phyloP scores from a whole-genome alignment of 2,329 filamentous ascomycete genomes.

The Delphinella strobiligena region DNA sequence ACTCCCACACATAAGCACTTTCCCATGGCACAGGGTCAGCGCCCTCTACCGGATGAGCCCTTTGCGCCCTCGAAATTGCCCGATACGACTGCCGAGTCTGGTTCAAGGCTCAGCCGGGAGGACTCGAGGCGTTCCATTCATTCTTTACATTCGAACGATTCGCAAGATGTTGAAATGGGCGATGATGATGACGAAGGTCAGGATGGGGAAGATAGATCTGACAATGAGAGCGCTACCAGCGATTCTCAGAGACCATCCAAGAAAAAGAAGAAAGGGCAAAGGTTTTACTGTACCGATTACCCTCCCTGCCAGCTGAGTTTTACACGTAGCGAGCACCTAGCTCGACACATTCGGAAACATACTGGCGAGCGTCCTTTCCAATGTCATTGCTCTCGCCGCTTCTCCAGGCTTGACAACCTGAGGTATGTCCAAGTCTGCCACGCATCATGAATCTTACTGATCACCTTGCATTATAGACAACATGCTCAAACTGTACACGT shows the following conservation, averaged over 20 bases:
- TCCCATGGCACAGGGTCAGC: conserved; percentile 33
- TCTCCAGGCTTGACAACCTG: conserved; percentile 88
- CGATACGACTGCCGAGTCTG: conserved; percentile 8
- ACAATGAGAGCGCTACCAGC: conserved; percentile 37
- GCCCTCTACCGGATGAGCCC: conserved; percentile 31
- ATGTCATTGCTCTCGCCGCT: conserved; percentile 86
- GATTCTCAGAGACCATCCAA: conserved; percentile 65
- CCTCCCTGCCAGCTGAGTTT: conserved; percentile 92
- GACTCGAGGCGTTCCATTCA: conserved; percentile 7
- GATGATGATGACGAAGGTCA: conserved; percentile 62
- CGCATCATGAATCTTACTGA: not conserved
- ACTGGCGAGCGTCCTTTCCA: conserved; percentile 94
- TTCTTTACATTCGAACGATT: conserved; percentile 50
- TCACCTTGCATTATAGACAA: conserved; percentile 43
- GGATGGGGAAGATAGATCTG: conserved; percentile 44
- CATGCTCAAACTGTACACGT: conserved; percentile 97
- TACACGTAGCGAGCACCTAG: conserved; percentile 88
- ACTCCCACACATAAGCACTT: conserved; percentile 52
- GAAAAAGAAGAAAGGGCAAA: conserved; percentile 96
- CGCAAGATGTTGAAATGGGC: conserved; percentile 55
- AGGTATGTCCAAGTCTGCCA: not conserved
- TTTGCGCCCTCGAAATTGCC: conserved; percentile 32
- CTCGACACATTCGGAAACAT: conserved; percentile 94
- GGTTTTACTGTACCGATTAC: conserved; percentile 92
- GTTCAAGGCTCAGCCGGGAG: conserved; percentile 4